These are phyloP conservation scores for Wickerhamiella musiphila DNA, from an alignment of 805 yeast genomes.

Conservation along the genomic window DNA sequence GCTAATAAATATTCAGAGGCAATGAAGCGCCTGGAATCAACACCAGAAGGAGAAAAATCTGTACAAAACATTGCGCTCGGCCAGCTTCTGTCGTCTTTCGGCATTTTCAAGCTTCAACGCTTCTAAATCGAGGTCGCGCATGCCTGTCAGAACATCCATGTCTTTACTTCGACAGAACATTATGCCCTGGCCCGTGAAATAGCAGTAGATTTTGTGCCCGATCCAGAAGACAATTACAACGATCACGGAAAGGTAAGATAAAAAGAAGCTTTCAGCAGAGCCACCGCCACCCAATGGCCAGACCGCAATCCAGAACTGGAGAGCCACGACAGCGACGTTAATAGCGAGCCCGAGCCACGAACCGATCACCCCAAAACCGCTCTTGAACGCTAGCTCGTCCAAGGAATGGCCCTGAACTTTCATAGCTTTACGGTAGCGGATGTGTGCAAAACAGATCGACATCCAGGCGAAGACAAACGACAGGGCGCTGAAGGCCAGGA, in stretches of 20 bases:
- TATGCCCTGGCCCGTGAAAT: slow-evolving; percentile 23
- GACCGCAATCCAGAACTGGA: slow-evolving; percentile 53
- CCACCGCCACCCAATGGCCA: slow-evolving; percentile 31
- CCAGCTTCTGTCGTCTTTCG: not conserved
- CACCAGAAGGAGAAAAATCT: slow-evolving; percentile 1
- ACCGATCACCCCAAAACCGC: slow-evolving; percentile 44
- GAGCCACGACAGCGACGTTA: slow-evolving; percentile 35
- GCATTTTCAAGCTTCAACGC: not conserved
- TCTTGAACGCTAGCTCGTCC: slow-evolving; percentile 38
- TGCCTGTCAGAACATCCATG: slow-evolving; percentile 46
- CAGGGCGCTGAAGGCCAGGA: slow-evolving; percentile 56
- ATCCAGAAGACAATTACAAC: slow-evolving; percentile 29
- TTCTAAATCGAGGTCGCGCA: slow-evolving; percentile 27
- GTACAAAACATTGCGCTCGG: not conserved
- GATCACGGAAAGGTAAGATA: slow-evolving; percentile 34
- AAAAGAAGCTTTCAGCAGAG: slow-evolving; percentile 30
- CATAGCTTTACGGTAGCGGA: slow-evolving; percentile 51
- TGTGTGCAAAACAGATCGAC: slow-evolving; percentile 47
- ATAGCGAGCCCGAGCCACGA: slow-evolving; percentile 37
- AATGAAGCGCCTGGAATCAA: too few relatives aligned
- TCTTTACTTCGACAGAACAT: slow-evolving; percentile 30
- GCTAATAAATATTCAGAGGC: too few relatives aligned
- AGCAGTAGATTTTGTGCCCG: slow-evolving; percentile 28
- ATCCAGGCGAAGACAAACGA: slow-evolving; percentile 73
- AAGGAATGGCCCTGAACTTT: slow-evolving; percentile 44